phyloP scores from a whole-genome alignment of 2,329 filamentous ascomycete genomes.

The Phialocephala subalpina region DNA sequence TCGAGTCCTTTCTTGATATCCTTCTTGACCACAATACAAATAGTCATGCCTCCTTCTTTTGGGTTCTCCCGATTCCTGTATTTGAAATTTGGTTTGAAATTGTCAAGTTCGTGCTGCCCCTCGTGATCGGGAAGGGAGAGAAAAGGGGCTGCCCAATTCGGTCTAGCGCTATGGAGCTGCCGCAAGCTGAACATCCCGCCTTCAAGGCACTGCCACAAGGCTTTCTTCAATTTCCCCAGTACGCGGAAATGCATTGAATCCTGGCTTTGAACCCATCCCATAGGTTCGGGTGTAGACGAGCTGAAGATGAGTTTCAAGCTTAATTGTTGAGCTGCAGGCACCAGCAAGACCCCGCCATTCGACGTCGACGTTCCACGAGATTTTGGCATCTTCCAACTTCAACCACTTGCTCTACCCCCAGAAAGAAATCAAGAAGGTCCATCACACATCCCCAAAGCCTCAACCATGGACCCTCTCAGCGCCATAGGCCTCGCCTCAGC shows the following conservation, averaged over 20 bases:
- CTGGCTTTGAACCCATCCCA: neutral
- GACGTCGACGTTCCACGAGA: neutral
- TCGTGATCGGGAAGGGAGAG: no score
- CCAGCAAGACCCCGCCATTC: neutral
- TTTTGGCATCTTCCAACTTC: neutral
- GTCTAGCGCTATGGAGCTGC: neutral
- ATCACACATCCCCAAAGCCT: neutral
- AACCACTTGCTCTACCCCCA: neutral
- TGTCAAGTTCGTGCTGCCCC: no score
- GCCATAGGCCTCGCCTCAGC: conserved; percentile 29
- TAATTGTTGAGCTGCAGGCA: neutral
- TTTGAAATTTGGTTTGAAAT: no score
- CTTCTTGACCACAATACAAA: no score
- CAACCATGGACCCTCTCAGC: conserved; percentile 29
- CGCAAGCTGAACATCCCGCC: neutral
- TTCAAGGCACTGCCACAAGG: conserved; percentile 3
- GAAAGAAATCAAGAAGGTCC: neutral
- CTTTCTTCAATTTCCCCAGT: neutral
- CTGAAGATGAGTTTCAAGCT: neutral
- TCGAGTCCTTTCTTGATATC: no score
- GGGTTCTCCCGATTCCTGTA: no score
- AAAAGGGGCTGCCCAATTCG: conserved; percentile 1
- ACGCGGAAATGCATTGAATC: neutral
- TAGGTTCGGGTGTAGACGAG: neutral
- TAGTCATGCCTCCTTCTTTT: no score